Conservation (phyloP, 2,329 filamentous ascomycete genomes). For the Leptographium lundbergii region DNA sequence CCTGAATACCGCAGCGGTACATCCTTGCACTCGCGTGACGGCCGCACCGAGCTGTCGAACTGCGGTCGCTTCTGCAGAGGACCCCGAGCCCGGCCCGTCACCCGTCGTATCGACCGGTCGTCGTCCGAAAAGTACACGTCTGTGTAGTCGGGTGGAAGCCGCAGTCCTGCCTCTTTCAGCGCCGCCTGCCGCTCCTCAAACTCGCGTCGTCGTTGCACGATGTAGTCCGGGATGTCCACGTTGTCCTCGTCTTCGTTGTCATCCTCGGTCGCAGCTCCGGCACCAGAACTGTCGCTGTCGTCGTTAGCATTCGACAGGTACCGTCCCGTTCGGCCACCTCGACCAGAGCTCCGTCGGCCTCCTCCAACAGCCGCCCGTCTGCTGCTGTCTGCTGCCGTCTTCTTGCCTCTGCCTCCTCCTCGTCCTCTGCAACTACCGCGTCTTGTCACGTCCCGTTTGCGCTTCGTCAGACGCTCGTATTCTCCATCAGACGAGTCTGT, state of each 20-base stretch:
- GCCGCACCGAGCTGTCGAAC: slow-evolving; percentile 48
- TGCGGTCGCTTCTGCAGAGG: slow-evolving; percentile 53
- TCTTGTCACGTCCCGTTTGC: slow-evolving; percentile 34
- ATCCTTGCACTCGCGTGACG: slow-evolving; percentile 59
- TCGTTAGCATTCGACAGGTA: not conserved
- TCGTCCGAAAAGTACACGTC: slow-evolving; percentile 66
- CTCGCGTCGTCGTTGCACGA: slow-evolving; percentile 51
- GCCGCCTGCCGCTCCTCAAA: slow-evolving; percentile 52
- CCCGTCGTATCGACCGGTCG: slow-evolving; percentile 17
- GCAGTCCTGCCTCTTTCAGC: slow-evolving; percentile 56
- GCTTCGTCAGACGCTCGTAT: slow-evolving; percentile 53
- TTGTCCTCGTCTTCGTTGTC: slow-evolving; percentile 19
- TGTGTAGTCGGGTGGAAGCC: slow-evolving; percentile 64
- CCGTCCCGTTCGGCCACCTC: not conserved
- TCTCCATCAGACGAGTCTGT: slow-evolving; percentile 47
- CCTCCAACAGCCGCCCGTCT: not conserved
- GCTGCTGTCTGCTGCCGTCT: slow-evolving; percentile 22
- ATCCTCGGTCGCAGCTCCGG: not conserved
- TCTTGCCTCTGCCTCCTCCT: slow-evolving; percentile 27
- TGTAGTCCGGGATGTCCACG: slow-evolving; percentile 55
- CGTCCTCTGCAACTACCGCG: not conserved
- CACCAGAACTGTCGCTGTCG: not conserved
- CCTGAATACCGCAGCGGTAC: slow-evolving; percentile 62
- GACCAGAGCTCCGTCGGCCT: slow-evolving; percentile 3
- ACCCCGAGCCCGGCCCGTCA: not conserved